Evolutionary conservation across 2,329 filamentous ascomycete genomes (phyloP).

Genomic region (Verticillium albo-atrum): DNA sequence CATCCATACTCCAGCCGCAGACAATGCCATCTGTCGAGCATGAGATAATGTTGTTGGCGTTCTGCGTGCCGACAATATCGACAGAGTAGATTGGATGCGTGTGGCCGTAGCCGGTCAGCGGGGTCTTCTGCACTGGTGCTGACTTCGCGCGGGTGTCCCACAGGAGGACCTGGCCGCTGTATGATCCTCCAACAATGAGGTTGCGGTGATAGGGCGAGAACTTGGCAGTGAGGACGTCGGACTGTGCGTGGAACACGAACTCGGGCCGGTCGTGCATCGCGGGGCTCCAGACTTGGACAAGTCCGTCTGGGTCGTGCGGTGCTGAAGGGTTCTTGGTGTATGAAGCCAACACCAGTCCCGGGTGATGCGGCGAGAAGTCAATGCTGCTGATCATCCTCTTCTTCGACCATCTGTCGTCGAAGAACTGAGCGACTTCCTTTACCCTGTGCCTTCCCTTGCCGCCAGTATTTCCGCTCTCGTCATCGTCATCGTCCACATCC

Average conservation of each 20-base stretch:
- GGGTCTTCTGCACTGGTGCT: slow-evolving; percentile 90
- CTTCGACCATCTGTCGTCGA: slow-evolving; percentile 92
- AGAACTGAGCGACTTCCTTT: slow-evolving; percentile 89
- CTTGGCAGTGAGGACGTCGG: slow-evolving; percentile 89
- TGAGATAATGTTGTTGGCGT: slow-evolving; percentile 97
- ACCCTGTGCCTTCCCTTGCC: slow-evolving; percentile 70
- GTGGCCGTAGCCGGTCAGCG: slow-evolving; percentile 88
- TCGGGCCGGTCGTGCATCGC: slow-evolving; percentile 92
- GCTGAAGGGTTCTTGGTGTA: slow-evolving; percentile 98
- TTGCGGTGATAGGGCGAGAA: slow-evolving; percentile 99
- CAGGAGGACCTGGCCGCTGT: slow-evolving; percentile 91
- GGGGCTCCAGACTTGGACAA: slow-evolving; percentile 95
- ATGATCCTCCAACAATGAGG: slow-evolving; percentile 90
- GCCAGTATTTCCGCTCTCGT: slow-evolving; percentile 58
- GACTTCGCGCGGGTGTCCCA: slow-evolving; percentile 95
- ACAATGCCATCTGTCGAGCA: slow-evolving; percentile 95
- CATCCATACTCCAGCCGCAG: slow-evolving; percentile 96
- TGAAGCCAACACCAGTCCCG: slow-evolving; percentile 85
- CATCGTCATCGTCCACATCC: slow-evolving; percentile 76
- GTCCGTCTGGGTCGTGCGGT: slow-evolving; percentile 86
- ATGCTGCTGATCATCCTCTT: slow-evolving; percentile 96
- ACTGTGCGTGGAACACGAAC: slow-evolving; percentile 94
- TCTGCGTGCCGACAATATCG: slow-evolving; percentile 94
- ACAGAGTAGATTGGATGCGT: slow-evolving; percentile 95
- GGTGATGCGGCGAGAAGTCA: slow-evolving; percentile 93